phyloP scores from a whole-genome alignment of 352 stramenopile genomes.

The Stramenopiles sp. region DNA sequence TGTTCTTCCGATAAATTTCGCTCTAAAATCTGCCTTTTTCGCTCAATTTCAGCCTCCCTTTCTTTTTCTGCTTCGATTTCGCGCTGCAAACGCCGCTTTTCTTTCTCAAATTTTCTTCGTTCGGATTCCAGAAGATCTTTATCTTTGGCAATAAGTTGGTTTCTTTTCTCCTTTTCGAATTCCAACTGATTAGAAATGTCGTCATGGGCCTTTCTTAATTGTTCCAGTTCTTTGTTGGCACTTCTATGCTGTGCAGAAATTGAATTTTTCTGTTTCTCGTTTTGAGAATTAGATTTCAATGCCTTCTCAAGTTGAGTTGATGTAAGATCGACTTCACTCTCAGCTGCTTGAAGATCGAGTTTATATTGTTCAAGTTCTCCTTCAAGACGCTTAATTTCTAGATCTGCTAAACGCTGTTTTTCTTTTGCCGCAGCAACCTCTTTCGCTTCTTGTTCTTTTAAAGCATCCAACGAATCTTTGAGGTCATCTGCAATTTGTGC shows the following conservation, averaged over 20 bases:
- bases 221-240: background rate
- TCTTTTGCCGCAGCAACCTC: background rate
- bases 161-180: background rate
- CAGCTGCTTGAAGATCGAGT: background rate
- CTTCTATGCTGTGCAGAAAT: background rate
- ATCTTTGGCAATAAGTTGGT: background rate
- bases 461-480: background rate
- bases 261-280: background rate
- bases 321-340: background rate
- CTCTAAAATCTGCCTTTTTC: background rate
- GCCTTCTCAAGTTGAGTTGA: background rate
- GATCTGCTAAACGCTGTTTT: background rate
- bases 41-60: background rate
- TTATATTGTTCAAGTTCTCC: background rate
- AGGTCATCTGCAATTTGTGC: background rate
- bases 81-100: background rate
- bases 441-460: background rate
- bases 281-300: background rate
- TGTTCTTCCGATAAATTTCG: background rate
- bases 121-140: background rate
- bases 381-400: background rate
- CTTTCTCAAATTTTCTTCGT: background rate
- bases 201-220: background rate
- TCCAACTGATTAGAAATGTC: background rate
- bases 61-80: background rate